These are phyloP conservation scores for Picea glauca DNA, from an alignment of 75 land plant species.

Conservation along the genomic window DNA sequence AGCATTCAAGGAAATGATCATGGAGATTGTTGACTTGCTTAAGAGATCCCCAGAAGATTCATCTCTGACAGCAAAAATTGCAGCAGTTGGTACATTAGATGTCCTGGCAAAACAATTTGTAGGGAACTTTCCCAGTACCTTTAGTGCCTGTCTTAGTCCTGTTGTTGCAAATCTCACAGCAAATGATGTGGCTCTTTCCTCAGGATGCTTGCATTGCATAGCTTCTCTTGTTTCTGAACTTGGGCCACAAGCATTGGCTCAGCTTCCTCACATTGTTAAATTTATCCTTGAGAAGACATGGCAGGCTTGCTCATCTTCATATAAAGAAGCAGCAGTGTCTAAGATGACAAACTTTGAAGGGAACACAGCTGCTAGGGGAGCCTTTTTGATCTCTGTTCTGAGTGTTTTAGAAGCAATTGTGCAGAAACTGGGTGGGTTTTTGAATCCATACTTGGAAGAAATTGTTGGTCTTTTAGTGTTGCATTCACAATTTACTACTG, in stretches of 20 bases:
- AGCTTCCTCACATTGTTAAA: slow-evolving; percentile 60
- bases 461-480: slow-evolving; percentile 54
- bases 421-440: slow-evolving; percentile 70
- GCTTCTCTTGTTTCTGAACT: slow-evolving; percentile 50
- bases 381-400: slow-evolving; percentile 44
- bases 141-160: slow-evolving; percentile 26
- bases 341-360: neutral
- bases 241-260: slow-evolving; percentile 62
- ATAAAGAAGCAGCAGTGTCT: neutral
- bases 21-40: slow-evolving; percentile 39
- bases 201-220: slow-evolving; percentile 45
- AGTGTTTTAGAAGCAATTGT: slow-evolving; percentile 55
- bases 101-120: slow-evolving; percentile 34
- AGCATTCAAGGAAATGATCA: slow-evolving; percentile 38
- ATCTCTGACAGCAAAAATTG: slow-evolving; percentile 31
- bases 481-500: slow-evolving; percentile 32
- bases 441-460: slow-evolving; percentile 80
- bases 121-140: slow-evolving; percentile 14
- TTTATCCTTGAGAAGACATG: slow-evolving; percentile 27
- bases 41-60: slow-evolving; percentile 24
- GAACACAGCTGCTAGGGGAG: slow-evolving; percentile 1
- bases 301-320: slow-evolving; percentile 6
- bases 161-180: slow-evolving; percentile 25
- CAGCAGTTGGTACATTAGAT: slow-evolving; percentile 64
- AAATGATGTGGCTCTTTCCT: slow-evolving; percentile 21